A percentile compares a stretch with the other conserved stretches of the same genome.
Evolutionary conservation across 768 basidiomycete genomes (phyloP).

Genomic region (Auricularia sp.): DNA sequence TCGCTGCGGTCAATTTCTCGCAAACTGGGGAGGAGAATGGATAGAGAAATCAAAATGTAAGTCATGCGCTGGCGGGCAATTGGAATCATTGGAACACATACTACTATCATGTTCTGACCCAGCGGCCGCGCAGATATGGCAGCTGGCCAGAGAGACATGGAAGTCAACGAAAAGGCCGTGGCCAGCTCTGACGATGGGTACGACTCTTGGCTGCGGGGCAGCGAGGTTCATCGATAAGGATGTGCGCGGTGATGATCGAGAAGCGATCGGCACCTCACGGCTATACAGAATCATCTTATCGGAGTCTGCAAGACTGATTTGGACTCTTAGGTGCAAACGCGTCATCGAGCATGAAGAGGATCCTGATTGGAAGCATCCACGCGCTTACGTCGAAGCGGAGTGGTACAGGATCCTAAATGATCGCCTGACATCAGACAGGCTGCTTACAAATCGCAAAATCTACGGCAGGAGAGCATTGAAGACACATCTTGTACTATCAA

Average conservation of each 20-base stretch:
- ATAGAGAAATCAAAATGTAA: conserved; percentile 8
- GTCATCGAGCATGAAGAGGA: not conserved
- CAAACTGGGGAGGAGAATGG: conserved; percentile 14
- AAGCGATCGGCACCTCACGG: not conserved
- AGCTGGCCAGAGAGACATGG: no score
- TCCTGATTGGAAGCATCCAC: not conserved
- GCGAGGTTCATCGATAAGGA: not conserved
- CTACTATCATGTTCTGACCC: no score
- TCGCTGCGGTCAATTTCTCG: not conserved
- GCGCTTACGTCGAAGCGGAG: not conserved
- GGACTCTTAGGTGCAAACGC: not conserved
- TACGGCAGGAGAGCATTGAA: not conserved
- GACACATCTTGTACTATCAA: not conserved
- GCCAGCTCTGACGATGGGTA: not conserved
- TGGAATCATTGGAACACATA: no score
- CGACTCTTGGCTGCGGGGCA: not conserved
- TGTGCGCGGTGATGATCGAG: not conserved
- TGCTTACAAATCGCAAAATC: not conserved
- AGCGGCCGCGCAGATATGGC: no score
- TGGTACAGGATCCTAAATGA: not conserved
- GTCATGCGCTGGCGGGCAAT: not conserved
- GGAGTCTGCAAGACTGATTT: not conserved
- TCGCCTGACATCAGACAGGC: not conserved
- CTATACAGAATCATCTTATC: not conserved
- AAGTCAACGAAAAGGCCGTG: not conserved